Base-by-base conservation (phyloP, 805 yeast species). In the Blastobotrys robertii region DNA sequence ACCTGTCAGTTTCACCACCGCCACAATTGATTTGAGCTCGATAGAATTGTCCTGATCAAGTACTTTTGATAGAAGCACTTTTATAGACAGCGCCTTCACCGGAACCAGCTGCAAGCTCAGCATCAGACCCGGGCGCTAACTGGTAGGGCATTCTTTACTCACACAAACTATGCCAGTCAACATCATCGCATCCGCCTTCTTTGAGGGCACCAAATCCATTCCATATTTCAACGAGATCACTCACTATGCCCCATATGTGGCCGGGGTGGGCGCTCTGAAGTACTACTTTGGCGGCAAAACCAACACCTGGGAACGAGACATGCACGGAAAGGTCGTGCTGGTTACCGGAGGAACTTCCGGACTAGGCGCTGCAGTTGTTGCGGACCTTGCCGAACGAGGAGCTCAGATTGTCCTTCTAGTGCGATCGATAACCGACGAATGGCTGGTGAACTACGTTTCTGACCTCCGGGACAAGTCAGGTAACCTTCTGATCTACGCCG, bases 261-360 rank as follows among this genome's bases (percentile, higher is more conserved):
- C 70, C 0, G 63, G 62, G 0, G 55, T 73, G 0, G 72, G 66
- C 0, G 71, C 72, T 1, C 41, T 77, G 35, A 90, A 90, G 59
- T 76, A 75, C 58, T 85, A 83, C 65, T 79, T 83, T 54, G 74
- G 81, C 30, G 98, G 98, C 8, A 62, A 84, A 1, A 51, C 73
- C 14, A 92, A 90, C 63, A 83, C 87, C 0, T 90, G 96, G 95
- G 95, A 85, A 48, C 71, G 97, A 46, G 88, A 87, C 50, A 63
- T 90, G 58, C 95, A 92, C 57, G 97, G 97, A 1, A 78, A 79
- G 55, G 97, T 88, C 3, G 60, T 66, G 28, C 43, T 64, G 40
- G 45, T 63, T 8, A 68, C 69, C 11, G 98, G 98, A n/a, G 98
- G 95, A 1, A 90, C 97, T 0, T 73, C 94, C 1, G 97, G 97